Evolutionary conservation across 2,329 filamentous ascomycete genomes (phyloP).

Genomic region (Botrytis aclada): DNA sequence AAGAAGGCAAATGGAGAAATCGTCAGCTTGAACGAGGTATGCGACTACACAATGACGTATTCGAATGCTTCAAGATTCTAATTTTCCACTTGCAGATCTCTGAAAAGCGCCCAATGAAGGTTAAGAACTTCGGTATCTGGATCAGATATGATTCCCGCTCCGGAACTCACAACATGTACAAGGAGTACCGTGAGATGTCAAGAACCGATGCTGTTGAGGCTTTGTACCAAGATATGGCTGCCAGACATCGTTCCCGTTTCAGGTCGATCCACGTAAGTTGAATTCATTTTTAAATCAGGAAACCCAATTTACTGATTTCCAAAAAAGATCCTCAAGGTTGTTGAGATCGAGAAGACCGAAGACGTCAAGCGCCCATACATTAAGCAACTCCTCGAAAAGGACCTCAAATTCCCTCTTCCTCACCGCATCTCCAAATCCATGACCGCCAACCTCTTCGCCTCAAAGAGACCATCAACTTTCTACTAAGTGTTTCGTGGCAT

Average conservation of each 20-base stretch:
- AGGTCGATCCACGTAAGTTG: conserved; percentile 92
- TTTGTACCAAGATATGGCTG: conserved; percentile 99
- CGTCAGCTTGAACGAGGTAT: conserved; percentile 91
- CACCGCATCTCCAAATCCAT: conserved; percentile 84
- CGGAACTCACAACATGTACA: conserved; percentile 99
- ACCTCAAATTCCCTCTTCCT: conserved; percentile 96
- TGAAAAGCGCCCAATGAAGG: conserved; percentile 98
- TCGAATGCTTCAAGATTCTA: conserved; percentile 18
- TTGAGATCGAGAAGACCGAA: conserved; percentile 92
- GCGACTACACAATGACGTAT: conserved; percentile 39
- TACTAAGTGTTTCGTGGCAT: conserved; percentile 53
- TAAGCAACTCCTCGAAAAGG: conserved; percentile 94
- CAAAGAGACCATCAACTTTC: conserved; percentile 94
- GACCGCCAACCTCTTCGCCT: conserved; percentile 88
- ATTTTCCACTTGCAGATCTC: conserved; percentile 62
- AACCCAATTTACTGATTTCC: conserved; percentile 18
- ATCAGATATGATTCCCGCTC: conserved; percentile 99
- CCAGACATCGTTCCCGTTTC: conserved; percentile 97
- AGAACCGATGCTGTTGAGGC: conserved; percentile 92
- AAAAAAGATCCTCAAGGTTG: conserved; percentile 88
- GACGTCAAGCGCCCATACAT: conserved; percentile 99
- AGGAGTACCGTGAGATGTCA: conserved; percentile 99
- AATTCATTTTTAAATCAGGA: not conserved
- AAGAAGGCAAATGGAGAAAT: conserved; percentile 99
- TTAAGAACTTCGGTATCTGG: conserved; percentile 99